Evolutionary conservation across 345 rosid species (phyloP).

Genomic region (Jatropha curcas): DNA sequence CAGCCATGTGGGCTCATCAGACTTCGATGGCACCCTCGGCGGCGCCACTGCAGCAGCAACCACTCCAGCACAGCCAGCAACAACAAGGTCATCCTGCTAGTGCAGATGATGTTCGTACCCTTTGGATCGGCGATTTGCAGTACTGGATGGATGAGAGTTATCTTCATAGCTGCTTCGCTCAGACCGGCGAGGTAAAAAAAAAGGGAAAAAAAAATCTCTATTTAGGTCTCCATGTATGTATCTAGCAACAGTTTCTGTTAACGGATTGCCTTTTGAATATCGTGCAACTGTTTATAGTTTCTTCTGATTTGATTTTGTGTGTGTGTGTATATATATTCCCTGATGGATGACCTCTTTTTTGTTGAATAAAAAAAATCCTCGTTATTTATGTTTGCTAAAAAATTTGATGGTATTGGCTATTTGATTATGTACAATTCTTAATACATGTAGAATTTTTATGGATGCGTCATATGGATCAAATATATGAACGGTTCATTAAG

Average conservation of each 20-base stretch:
- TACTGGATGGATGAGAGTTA: conserved; percentile 93
- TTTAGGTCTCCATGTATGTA: too few relatives aligned
- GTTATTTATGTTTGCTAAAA: too few relatives aligned
- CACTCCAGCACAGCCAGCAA: conserved; percentile 30
- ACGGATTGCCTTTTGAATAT: background rate
- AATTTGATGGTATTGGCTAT: background rate
- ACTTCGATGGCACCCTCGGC: conserved; percentile 11
- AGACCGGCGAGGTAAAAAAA: conserved; percentile 56
- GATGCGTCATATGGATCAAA: background rate
- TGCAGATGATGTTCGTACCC: conserved; percentile 81
- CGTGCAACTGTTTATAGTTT: background rate
- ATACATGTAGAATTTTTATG: too few relatives aligned
- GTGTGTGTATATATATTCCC: too few relatives aligned
- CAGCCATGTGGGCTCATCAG: conserved; percentile 59
- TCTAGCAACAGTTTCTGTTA: background rate
- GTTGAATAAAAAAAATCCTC: too few relatives aligned
- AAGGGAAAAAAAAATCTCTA: background rate
- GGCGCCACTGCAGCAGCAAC: conserved; percentile 29
- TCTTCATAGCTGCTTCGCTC: conserved; percentile 55
- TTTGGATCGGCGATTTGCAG: conserved; percentile 96
- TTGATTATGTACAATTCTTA: background rate
- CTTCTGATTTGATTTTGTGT: background rate
- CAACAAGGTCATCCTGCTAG: conserved; percentile 39
- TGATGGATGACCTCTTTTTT: too few relatives aligned
- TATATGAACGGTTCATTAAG: too few relatives aligned